Base-by-base conservation (phyloP, 2,329 filamentous ascomycete genomes). In the Beauveria australis region DNA sequence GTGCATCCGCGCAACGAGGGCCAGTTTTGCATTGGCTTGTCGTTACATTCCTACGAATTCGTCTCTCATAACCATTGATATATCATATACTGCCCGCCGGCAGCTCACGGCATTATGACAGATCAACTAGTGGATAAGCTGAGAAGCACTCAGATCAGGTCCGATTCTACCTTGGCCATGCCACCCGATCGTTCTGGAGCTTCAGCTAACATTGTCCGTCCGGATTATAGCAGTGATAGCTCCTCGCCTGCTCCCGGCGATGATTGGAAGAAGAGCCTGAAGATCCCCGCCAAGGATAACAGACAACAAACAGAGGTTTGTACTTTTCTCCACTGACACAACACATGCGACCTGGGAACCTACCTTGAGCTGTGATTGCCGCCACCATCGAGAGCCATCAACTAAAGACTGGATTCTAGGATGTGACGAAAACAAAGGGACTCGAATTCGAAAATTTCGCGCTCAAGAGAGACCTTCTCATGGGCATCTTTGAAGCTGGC, bases 401-500 rank as follows among this genome's bases (percentile, higher is more conserved):
- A 19, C 54, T 41, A 48, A 53, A 49, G 61, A 58, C n/a, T 18
- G 55, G 30, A n/a, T 44, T 47, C 2, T 64, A 96, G 89, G 94
- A 99, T 89, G 95, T 99, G 64, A 97, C 93, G 61, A 92, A 92
- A 69, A 99, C 93, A 37, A 97, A 97, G 79, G 94, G 94, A 63
- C 82, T 99, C 64, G 94, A 99, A 68, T 99, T 97, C 71, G 95
- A 99, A 76, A 91, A 97, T 67, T 97, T 99, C 73, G 89, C 89
- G 66, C 88, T 99, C 68, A 96, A 96, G 80, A 85, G 94, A 72
- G 91, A 96, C 73, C 80, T 99, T 63, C 85, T 99, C 78, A 99
- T 97, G 93, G 94, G 94, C 64, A 97, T 99, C 67, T 99, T 97
- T 75, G 94, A 99, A 79, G 94, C 94, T 67, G 94, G 94, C 65